Percentiles rank a stretch among this genome's conserved stretches.
These are phyloP conservation scores for Mortierella sp. DNA, from an alignment of 371 early-diverging fungal genomes.

Conservation along the genomic window DNA sequence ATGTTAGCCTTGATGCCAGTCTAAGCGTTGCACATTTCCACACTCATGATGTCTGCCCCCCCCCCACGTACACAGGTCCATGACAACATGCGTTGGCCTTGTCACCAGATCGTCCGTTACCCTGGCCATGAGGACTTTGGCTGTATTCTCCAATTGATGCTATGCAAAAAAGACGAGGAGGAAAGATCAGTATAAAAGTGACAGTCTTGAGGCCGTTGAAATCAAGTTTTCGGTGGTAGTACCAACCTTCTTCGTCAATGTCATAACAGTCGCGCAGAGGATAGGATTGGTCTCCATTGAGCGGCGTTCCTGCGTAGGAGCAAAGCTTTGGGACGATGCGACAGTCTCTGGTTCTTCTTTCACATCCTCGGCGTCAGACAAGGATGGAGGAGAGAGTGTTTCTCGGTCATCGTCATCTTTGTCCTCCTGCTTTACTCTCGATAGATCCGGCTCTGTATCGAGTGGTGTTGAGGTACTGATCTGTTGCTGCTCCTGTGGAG, in stretches of 20 bases:
- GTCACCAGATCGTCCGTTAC: slow-evolving; percentile 19
- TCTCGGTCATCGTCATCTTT: neutral
- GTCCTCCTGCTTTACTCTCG: slow-evolving; percentile 19
- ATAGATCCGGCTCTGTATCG: neutral
- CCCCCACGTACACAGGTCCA: slow-evolving; percentile 31
- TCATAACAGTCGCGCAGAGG: slow-evolving; percentile 23
- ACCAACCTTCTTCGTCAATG: slow-evolving; percentile 28
- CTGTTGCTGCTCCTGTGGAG: neutral
- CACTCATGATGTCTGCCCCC: too few relatives aligned
- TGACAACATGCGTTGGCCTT: slow-evolving; percentile 38
- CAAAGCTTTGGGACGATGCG: neutral
- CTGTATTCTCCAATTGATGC: slow-evolving; percentile 22
- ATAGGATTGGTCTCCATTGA: slow-evolving; percentile 13
- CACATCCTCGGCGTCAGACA: neutral
- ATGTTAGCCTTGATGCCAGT: neutral
- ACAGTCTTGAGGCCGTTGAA: neutral
- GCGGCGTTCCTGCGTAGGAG: slow-evolving; percentile 15
- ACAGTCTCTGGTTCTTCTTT: neutral
- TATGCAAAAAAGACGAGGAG: neutral
- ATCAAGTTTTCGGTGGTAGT: too few relatives aligned
- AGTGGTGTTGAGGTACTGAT: too few relatives aligned
- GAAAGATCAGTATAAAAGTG: neutral
- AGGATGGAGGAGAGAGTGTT: neutral
- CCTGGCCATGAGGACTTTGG: slow-evolving; percentile 20
- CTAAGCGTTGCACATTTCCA: neutral